These are phyloP conservation scores for Gonapodya prolifera DNA, from an alignment of 192 early-diverging fungal species.

Conservation along the genomic window DNA sequence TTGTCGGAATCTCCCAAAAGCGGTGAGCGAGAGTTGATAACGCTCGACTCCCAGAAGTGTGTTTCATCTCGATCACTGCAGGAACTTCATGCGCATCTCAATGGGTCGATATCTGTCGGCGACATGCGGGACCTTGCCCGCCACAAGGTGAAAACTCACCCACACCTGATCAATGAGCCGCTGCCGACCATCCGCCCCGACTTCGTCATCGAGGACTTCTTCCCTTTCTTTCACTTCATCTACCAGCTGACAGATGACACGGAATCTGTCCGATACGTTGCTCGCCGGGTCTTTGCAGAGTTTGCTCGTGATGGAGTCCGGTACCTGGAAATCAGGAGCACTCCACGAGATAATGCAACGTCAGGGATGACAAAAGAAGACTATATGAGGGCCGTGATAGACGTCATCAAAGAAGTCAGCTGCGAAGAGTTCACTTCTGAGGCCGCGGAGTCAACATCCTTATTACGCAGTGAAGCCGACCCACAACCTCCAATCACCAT, in stretches of 20 bases:
- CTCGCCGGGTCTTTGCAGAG: slow-evolving; percentile 26
- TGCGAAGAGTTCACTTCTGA: slow-evolving; percentile 4
- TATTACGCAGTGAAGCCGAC: neutral
- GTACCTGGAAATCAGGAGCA: slow-evolving; percentile 46
- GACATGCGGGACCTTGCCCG: slow-evolving; percentile 25
- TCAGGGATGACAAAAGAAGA: slow-evolving; percentile 39
- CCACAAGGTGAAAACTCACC: slow-evolving; percentile 21
- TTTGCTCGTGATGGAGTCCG: slow-evolving; percentile 36
- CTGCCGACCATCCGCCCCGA: slow-evolving; percentile 21
- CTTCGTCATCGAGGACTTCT: slow-evolving; percentile 31
- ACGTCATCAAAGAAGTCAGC: slow-evolving; percentile 12
- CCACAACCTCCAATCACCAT: neutral
- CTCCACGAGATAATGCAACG: slow-evolving; percentile 27
- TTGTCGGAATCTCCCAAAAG: neutral
- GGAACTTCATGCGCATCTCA: slow-evolving; percentile 51
- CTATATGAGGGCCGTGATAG: slow-evolving; percentile 28
- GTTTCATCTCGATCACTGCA: neutral
- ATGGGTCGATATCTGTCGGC: slow-evolving; percentile 30
- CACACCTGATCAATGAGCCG: slow-evolving; percentile 20
- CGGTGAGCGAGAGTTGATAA: no score
- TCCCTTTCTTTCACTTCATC: slow-evolving; percentile 37
- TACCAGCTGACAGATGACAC: slow-evolving; percentile 40
- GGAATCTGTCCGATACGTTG: slow-evolving; percentile 20
- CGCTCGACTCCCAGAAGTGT: neutral
- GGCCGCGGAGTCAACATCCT: no score